Evolutionary conservation across 345 rosid species (phyloP), one percentile per base, ranked within the genome.

Genomic region (Citrus hindsii): DNA sequence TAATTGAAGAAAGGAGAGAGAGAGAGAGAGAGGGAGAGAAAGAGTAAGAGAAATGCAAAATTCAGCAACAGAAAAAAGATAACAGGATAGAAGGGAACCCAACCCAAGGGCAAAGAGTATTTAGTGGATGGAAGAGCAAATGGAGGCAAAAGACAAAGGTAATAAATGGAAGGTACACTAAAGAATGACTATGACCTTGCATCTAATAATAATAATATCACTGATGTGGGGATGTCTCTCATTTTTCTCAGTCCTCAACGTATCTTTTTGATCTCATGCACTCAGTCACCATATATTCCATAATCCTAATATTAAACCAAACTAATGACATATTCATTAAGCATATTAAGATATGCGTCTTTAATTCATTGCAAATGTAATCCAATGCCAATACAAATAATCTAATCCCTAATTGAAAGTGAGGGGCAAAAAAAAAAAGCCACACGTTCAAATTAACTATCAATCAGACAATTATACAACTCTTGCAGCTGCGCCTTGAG

Each of bases 71-170:
- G 18, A 80, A 63, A 13, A 63, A 73, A 78, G 77, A 71, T 32
- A 69, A 74, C 56, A 58, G 71, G 51, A 74, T 56, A 72, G 67
- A 68, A 73, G 78, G 28, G 82, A 81, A 79, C 85, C 74, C 27
- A 79, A 79, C 85, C 74, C n/a, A 80, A 81, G 79, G 85, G 88
- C 88, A 87, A 79, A 81, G 86, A 81, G 81, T 74, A 86, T 81
- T 86, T 81, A 79, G 86, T 86, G 89, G 86, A 81, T 56, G 88
- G 89, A 84, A 86, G 83, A 82, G 85, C 80, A 85, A 85, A 85
- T 82, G 86, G 84, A 86, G 78, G 92, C 90, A 90, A 90, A 88
- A 88, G 95, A 89, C 92, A 92, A 91, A 84, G 85, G 87, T 78
- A 89, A 87, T 85, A 85, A 90, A 87, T 87, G 85, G 87, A 80